phyloP scores from a whole-genome alignment of 305 asterid genomes.

The Andrographis paniculata region DNA sequence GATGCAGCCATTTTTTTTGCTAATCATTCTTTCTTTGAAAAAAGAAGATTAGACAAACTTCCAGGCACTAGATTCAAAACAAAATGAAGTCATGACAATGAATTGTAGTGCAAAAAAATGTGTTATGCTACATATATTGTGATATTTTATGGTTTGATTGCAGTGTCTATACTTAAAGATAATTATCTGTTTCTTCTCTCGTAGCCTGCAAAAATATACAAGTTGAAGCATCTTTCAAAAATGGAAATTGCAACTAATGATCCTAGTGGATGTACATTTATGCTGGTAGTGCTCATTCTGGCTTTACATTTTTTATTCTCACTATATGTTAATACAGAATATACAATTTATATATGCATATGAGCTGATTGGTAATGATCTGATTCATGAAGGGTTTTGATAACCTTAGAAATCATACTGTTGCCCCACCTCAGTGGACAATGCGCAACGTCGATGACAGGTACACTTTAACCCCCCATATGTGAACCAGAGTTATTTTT shows the following conservation, averaged over 20 bases:
- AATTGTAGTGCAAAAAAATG: too few species aligned
- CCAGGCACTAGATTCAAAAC: too few species aligned
- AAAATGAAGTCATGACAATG: too few species aligned
- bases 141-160: constrained; percentile 11
- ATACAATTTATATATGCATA: neutral
- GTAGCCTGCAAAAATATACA: constrained; percentile 86
- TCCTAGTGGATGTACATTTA: constrained; percentile 97
- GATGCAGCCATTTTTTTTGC: too few species aligned
- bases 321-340: neutral
- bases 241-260: constrained; percentile 88
- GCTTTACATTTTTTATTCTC: constrained; percentile 1
- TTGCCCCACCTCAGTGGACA: constrained; percentile 99
- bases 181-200: constrained; percentile 17
- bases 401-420: constrained; percentile 90
- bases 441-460: constrained; percentile 98
- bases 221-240: constrained; percentile 91
- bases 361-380: constrained; percentile 19
- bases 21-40: too few species aligned
- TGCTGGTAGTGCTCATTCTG: constrained; percentile 39
- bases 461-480: constrained; percentile 27
- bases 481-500: constrained; percentile 3
- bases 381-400: constrained; percentile 74
- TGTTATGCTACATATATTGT: constrained; percentile 9
- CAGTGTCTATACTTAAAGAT: constrained; percentile 12
- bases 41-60: too few species aligned